A percentile compares a stretch with the other conserved stretches of the same genome.
phyloP scores from a whole-genome alignment of 2,329 filamentous ascomycete species.

The Colletotrichum filicis region DNA sequence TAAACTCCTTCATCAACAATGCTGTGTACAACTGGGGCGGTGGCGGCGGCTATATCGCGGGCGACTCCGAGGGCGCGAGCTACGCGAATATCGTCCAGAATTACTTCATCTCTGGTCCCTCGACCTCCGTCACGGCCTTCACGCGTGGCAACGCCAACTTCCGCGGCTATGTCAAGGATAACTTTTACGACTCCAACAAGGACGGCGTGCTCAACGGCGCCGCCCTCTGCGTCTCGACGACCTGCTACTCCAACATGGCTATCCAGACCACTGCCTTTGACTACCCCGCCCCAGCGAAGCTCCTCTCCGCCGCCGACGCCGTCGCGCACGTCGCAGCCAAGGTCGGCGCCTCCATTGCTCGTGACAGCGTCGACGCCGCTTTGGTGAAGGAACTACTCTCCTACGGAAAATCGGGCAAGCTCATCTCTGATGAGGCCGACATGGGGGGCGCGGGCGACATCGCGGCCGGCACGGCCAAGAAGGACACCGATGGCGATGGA shows the following conservation, averaged over 20 bases:
- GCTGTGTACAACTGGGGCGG: conserved; percentile 67
- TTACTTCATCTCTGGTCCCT: conserved; percentile 66
- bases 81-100: conserved; percentile 65
- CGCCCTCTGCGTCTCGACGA: conserved; percentile 51
- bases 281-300: conserved; percentile 54
- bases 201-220: conserved; percentile 61
- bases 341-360: conserved; percentile 54
- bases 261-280: conserved; percentile 51
- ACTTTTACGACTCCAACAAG: conserved; percentile 62
- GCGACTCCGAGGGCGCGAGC: conserved; percentile 57
- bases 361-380: conserved; percentile 55
- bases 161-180: conserved; percentile 62
- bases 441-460: conserved; percentile 54
- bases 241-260: conserved; percentile 59
- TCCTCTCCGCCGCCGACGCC: conserved; percentile 52
- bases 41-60: conserved; percentile 65
- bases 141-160: conserved; percentile 66
- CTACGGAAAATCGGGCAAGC: conserved; percentile 55
- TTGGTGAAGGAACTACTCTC: conserved; percentile 56
- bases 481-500: conserved; percentile 59
- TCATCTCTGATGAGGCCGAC: conserved; percentile 58
- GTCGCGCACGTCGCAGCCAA: conserved; percentile 51
- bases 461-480: conserved; percentile 48
- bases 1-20: conserved; percentile 64
- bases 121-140: conserved; percentile 60